A percentile compares a stretch with the other conserved stretches of the same genome.
Conservation (phyloP, 441 rosid genomes). For the Populus trichocarpa region DNA sequence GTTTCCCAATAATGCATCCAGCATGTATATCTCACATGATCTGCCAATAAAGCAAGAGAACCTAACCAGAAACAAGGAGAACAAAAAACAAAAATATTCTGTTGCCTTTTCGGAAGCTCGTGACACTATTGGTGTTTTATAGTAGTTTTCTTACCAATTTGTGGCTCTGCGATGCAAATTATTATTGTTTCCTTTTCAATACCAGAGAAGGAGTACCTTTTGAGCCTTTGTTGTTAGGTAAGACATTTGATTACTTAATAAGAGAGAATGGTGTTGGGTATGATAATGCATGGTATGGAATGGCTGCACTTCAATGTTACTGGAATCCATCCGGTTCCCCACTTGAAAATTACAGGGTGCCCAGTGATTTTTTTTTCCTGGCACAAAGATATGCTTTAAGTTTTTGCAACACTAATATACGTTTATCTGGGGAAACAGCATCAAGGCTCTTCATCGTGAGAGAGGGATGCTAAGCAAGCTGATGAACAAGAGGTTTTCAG, state of each 20-base stretch:
- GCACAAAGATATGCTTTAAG: not conserved
- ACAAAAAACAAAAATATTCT: not conserved
- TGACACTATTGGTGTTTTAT: not conserved
- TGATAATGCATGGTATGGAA: not conserved
- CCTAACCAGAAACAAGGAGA: not conserved
- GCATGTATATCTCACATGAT: not conserved
- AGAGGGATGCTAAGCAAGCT: slow-evolving; percentile 76
- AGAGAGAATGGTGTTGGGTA: not conserved
- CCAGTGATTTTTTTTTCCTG: not conserved
- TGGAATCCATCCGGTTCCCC: too few species aligned
- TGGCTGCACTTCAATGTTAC: not conserved
- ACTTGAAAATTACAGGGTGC: not conserved
- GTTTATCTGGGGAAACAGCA: slow-evolving; percentile 33
- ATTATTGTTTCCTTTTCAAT: not conserved
- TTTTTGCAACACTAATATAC: not conserved
- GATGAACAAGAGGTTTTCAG: slow-evolving; percentile 60
- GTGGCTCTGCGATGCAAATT: not conserved
- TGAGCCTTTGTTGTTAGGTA: too few species aligned
- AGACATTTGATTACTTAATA: too few species aligned
- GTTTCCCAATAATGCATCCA: not conserved
- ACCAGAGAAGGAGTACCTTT: not conserved
- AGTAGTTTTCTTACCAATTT: not conserved
- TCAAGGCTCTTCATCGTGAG: slow-evolving; percentile 67
- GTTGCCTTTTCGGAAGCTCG: not conserved
- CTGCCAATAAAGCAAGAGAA: not conserved